Base-by-base conservation (phyloP, 2,329 filamentous ascomycete species). In the Aaosphaeria pasadenensis region DNA sequence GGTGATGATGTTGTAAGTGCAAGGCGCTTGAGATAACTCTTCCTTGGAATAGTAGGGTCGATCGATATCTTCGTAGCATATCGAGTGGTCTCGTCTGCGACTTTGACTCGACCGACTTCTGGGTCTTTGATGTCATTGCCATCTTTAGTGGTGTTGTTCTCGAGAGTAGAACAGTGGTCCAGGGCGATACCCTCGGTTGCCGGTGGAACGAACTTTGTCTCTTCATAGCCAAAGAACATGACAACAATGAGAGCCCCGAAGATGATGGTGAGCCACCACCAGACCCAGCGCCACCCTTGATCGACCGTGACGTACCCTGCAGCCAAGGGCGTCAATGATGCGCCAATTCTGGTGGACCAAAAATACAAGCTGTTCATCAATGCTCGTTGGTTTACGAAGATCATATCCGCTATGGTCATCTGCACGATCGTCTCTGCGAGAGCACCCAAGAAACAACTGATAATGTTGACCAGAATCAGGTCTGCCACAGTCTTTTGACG, bases 371-470 rank as follows among this genome's bases (percentile, higher is more conserved):
- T 65, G 49, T 80, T 82, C 71, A 76, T 74, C 2, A 66, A 59
- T 0, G 72, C 76, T 17, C 73, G 67, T 45, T 79, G 64, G 44
- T 78, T 76, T 4, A 78, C 67, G 48, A 78, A 78, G 58, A 74
- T 78, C 39, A 79, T 45, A 52, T 78, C 75, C 7, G 71, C 69
- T 7, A 78, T 69, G 0, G 75, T 77, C 60, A 77, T 73, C 46
- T 77, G 74, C 0, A 77, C 71, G 29, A 78, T 60, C 0, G 66
- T 64, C 54, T 79, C 76, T 30, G 62, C 63, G 0, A 77, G 48
- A 5, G 74, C 72, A 3, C 76, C 77, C 3, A 70, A 58, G 17
- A 77, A 62, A 33, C 77, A 73, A n/a, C 62, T 61, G 11, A 79
- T 39, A 0, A 74, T 52, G 51, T 78, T 77, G 33, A 70, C 66